These are phyloP conservation scores for Penicillium herquei DNA, from an alignment of 495 filamentous ascomycete species.

Conservation along the genomic window DNA sequence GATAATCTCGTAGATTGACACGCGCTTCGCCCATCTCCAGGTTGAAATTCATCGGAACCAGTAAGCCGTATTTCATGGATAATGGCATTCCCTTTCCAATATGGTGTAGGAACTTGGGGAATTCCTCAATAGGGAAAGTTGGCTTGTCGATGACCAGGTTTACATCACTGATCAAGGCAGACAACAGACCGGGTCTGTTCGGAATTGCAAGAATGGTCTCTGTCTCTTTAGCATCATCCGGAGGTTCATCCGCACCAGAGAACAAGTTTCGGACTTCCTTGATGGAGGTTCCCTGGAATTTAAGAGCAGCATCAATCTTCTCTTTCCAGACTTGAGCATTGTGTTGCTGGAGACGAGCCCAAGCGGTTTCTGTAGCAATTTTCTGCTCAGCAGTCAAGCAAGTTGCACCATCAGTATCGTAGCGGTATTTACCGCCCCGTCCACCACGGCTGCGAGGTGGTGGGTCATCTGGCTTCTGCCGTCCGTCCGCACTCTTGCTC, in stretches of 20 bases:
- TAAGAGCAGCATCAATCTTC: constrained; percentile 75
- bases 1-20: constrained; percentile 86
- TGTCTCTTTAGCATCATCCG: constrained; percentile 74
- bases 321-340: constrained; percentile 92
- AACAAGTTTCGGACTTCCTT: constrained; percentile 78
- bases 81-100: constrained; percentile 95
- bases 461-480: constrained; percentile 29
- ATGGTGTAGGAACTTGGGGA: constrained; percentile 76
- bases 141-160: constrained; percentile 89
- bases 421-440: constrained; percentile 60
- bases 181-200: constrained; percentile 81
- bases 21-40: constrained; percentile 89
- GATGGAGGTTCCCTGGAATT: constrained; percentile 67
- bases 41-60: constrained; percentile 86
- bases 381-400: constrained; percentile 66
- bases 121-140: constrained; percentile 77
- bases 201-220: constrained; percentile 87
- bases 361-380: constrained; percentile 70
- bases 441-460: constrained; percentile 26
- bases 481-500: constrained; percentile 55
- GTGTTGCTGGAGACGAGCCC: constrained; percentile 68
- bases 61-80: constrained; percentile 82
- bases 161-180: constrained; percentile 77
- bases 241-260: constrained; percentile 78
- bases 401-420: constrained; percentile 73